Conservation (phyloP, 2,329 filamentous ascomycete genomes). For the Basipetospora chlamydospora region DNA sequence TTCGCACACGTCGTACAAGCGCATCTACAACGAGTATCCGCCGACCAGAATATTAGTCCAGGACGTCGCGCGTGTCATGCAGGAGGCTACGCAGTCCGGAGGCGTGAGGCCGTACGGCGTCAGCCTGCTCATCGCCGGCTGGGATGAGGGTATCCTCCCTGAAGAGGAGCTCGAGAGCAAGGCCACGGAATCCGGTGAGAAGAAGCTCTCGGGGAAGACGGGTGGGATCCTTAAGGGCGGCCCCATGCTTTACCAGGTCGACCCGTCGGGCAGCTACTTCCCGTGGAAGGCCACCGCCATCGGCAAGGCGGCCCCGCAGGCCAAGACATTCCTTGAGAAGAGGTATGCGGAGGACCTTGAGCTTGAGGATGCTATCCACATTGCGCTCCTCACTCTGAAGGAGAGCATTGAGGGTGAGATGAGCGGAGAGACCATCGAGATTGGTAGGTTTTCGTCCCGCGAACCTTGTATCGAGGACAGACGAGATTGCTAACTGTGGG, state of each 20-base stretch:
- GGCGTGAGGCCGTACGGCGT: constrained; percentile 96
- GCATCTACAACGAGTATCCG: constrained; percentile 99
- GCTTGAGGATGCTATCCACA: constrained; percentile 96
- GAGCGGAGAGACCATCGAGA: constrained; percentile 97
- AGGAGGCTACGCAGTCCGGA: constrained; percentile 95
- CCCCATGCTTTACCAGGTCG: constrained; percentile 95
- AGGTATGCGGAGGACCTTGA: constrained; percentile 94
- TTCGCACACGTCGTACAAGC: constrained; percentile 96
- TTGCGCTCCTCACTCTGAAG: constrained; percentile 91
- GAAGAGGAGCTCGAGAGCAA: constrained; percentile 56
- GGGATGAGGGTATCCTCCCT: constrained; percentile 92
- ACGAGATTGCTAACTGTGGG: constrained; percentile 13
- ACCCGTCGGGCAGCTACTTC: constrained; percentile 97
- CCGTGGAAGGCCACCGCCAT: constrained; percentile 99
- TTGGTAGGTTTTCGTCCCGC: constrained; percentile 45
- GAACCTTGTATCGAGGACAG: neutral
- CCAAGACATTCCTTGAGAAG: constrained; percentile 99
- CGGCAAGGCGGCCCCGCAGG: constrained; percentile 93
- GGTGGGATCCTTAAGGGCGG: constrained; percentile 92
- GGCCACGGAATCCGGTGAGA: constrained; percentile 33
- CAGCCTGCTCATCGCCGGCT: constrained; percentile 86
- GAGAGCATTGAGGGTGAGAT: constrained; percentile 99
- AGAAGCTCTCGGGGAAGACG: constrained; percentile 70
- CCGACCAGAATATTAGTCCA: constrained; percentile 98
- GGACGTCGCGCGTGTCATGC: constrained; percentile 94